A percentile compares a stretch with the other conserved stretches of the same genome.
Conservation (phyloP, 257 asterid genomes). For the Marsdenia floribunda region DNA sequence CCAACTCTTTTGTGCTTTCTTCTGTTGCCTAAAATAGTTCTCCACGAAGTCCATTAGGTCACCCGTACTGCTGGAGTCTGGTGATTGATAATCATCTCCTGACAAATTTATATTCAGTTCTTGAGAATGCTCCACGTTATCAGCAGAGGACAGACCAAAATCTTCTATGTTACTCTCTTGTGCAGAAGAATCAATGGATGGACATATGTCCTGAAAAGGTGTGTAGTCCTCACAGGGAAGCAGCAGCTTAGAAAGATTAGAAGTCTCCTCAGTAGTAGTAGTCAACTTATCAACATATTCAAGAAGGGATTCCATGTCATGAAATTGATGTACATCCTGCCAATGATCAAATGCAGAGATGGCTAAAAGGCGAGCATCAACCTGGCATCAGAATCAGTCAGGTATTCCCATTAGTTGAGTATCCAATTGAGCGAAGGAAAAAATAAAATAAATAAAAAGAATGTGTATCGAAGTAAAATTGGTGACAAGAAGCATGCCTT, state of each 20-base stretch:
- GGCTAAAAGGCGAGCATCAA: constrained; percentile 5
- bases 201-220: neutral
- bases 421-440: neutral
- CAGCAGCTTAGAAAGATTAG: neutral
- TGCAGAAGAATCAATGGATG: neutral
- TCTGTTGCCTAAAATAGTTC: constrained; percentile 1
- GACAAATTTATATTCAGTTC: neutral
- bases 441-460: neutral
- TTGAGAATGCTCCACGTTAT: neutral
- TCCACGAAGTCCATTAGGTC: neutral
- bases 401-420: neutral
- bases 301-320: neutral
- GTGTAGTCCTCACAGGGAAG: neutral
- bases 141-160: neutral
- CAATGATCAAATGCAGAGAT: constrained; percentile 7
- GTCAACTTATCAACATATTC: neutral
- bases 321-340: neutral
- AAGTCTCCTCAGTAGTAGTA: neutral
- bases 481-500: constrained; percentile 14
- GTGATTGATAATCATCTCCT: neutral
- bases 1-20: neutral
- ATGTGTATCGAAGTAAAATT: neutral
- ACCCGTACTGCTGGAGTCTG: neutral
- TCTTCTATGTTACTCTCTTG: neutral
- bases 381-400: constrained; percentile 13